phyloP scores from a whole-genome alignment of 768 basidiomycete species.

The Lentinula lateritia region DNA sequence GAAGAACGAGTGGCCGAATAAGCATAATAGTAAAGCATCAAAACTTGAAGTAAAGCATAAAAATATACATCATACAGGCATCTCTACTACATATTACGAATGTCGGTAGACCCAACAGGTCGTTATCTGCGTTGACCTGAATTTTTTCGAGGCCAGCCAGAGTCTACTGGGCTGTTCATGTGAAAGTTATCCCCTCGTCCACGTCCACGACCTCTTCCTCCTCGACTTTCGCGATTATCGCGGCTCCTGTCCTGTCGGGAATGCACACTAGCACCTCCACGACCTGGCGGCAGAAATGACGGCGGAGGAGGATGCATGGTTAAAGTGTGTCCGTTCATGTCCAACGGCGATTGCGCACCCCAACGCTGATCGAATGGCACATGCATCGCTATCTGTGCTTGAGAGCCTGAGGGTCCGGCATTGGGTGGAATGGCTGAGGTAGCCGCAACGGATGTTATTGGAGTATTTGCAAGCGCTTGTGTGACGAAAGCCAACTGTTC shows the following conservation, averaged over 20 bases:
- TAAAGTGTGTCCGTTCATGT: conserved; percentile 10
- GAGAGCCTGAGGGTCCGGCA: conserved; percentile 7
- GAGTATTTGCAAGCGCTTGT: conserved; percentile 42
- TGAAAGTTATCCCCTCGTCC: conserved; percentile 19
- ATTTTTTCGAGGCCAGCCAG: conserved; percentile 50
- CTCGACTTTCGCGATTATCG: conserved; percentile 28
- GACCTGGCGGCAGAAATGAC: conserved; percentile 18
- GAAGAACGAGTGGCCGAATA: too few relatives aligned
- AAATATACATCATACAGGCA: too few relatives aligned
- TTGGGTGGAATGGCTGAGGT: conserved; percentile 4
- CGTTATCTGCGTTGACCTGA: conserved; percentile 4
- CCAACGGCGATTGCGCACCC: conserved; percentile 14
- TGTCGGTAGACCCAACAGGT: background rate
- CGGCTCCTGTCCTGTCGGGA: conserved; percentile 10
- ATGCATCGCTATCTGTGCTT: conserved; percentile 4
- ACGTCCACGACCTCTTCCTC: conserved; percentile 17
- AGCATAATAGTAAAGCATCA: too few relatives aligned
- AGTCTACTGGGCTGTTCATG: conserved; percentile 39
- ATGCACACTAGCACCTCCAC: conserved; percentile 25
- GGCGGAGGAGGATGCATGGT: conserved; percentile 19
- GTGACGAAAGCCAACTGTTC: conserved; percentile 72
- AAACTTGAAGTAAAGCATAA: too few relatives aligned
- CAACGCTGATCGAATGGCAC: background rate
- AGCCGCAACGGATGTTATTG: conserved; percentile 17
- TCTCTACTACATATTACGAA: too few relatives aligned